These are phyloP conservation scores for Aspergillus transmontanensis DNA, from an alignment of 2,329 filamentous ascomycete species.

Conservation along the genomic window DNA sequence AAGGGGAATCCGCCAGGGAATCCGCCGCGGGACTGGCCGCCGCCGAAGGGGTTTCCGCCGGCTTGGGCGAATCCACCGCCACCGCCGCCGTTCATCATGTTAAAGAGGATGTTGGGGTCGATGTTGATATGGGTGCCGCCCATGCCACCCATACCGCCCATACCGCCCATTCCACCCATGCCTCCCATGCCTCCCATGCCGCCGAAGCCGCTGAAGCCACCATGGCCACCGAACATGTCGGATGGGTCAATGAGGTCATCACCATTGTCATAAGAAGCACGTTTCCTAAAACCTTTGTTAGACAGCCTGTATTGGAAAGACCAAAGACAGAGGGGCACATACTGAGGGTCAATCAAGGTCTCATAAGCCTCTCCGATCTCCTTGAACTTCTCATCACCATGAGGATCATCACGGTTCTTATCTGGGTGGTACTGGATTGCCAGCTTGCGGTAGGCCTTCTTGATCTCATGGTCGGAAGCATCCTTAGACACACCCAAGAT, in stretches of 20 bases:
- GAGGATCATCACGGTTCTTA: conserved; percentile 85
- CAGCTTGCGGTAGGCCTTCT: conserved; percentile 94
- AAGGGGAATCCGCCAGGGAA: conserved; percentile 63
- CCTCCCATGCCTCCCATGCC: conserved; percentile 61
- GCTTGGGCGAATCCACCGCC: conserved; percentile 55
- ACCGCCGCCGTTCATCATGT: conserved; percentile 74
- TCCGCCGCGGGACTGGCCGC: conserved; percentile 44
- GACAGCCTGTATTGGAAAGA: conserved; percentile 1
- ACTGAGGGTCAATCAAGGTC: conserved; percentile 89
- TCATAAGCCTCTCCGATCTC: conserved; percentile 97
- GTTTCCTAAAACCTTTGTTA: conserved; percentile 63
- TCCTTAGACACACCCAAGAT: conserved; percentile 88
- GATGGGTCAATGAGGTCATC: conserved; percentile 86
- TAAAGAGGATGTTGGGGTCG: conserved; percentile 77
- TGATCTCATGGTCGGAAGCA: conserved; percentile 81
- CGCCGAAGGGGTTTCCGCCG: conserved; percentile 48
- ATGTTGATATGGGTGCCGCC: conserved; percentile 56
- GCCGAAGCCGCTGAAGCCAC: conserved; percentile 52
- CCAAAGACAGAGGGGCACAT: conserved; percentile 47
- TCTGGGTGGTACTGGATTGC: conserved; percentile 95
- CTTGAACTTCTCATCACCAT: conserved; percentile 89
- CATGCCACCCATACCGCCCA: conserved; percentile 61
- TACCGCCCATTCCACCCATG: conserved; percentile 46
- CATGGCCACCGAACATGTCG: conserved; percentile 76
- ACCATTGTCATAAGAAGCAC: conserved; percentile 86